Base-by-base conservation (phyloP, 305 asterid genomes). In the Rubia tinctorum region DNA sequence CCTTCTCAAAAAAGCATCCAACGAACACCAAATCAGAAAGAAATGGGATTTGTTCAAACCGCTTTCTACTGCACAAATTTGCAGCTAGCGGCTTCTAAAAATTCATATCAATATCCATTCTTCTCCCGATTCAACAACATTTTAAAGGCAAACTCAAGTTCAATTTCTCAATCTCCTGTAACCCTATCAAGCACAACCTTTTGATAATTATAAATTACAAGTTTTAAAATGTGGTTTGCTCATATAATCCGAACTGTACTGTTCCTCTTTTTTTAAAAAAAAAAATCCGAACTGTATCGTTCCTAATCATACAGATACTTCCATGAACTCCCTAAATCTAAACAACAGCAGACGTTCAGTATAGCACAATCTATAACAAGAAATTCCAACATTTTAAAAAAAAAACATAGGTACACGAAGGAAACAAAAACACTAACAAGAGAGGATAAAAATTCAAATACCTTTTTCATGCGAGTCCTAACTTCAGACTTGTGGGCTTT, bases 391-490 rank as follows among this genome's bases (percentile, higher is more conserved):
- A n/a, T n/a, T 11, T 7, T n/a, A n/a, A n/a, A n/a, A 13, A n/a
- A n/a, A 11, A 15, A 39, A 20, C 2, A 8, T 11, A 18, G 0
- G 0, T n/a, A 42, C 53, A n/a, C n/a, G n/a, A n/a, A n/a, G n/a
- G n/a, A n/a, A n/a, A n/a, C n/a, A n/a, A n/a, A n/a, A n/a, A n/a
- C n/a, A n/a, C n/a, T n/a, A n/a, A n/a, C n/a, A n/a, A n/a, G n/a
- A n/a, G n/a, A n/a, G n/a, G n/a, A n/a, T n/a, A n/a, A n/a, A n/a
- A n/a, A n/a, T n/a, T n/a, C n/a, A n/a, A n/a, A n/a, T n/a, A n/a
- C n/a, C n/a, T n/a, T 95, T 86, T 84, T 95, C 96, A 95, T 95
- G 43, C 99, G 86, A 76, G 99, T 95, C 80, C 80, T 87, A 59
- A 88, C 65, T 75, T 95, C 99, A 62, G 99, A 95, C 78, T 95